Evolutionary conservation across 805 yeast genomes (phyloP), one percentile per base, ranked within the genome.

Genomic region (Schwanniomyces vanrijiae): DNA sequence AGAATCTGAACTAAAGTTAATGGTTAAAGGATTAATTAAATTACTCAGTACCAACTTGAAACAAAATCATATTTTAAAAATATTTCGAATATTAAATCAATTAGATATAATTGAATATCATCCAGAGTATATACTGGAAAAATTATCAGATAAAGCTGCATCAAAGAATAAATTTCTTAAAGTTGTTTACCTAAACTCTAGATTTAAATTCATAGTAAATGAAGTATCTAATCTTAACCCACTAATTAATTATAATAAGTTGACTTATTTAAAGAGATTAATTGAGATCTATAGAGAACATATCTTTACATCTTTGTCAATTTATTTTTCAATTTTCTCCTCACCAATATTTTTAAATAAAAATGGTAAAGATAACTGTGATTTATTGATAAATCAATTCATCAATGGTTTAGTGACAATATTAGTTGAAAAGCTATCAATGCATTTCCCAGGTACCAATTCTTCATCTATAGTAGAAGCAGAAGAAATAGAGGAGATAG

Each of bases 261-360:
- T 82, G 47, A 80, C 83, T 42, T 88, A 82, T 58, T 68, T 91
- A 47, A 90, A 90, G 55, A 73, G 96, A 53, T 85, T 81, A 54
- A 77, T 92, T 33, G 98, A 94, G 62, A 81, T 88, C 3, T 81
- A 89, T 48, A 77, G 99, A 61, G 97, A 91, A 61, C 86, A 81
- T 55, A 81, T 89, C 14, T 87, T 85, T 63, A 86, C 84, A 22
- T 82, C 94, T 0, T 71, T 89, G 2, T 78, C 86, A 46, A 80
- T 84, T 2, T 86, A 77, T 61, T 77, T 76, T 48, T 80, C 88
- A 4, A 78, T 87, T 0, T 87, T 89, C 59, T 53, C 52, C 11
- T 75, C 78, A 40, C 45, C 56, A 10, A 41, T 56, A 13, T 51
- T 42, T 3, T 18, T 41, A n/a, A 39, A 54, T 4, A 51, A 54